Evolutionary conservation across 306 rosid species (phyloP).

Genomic region (Senna siamea): DNA sequence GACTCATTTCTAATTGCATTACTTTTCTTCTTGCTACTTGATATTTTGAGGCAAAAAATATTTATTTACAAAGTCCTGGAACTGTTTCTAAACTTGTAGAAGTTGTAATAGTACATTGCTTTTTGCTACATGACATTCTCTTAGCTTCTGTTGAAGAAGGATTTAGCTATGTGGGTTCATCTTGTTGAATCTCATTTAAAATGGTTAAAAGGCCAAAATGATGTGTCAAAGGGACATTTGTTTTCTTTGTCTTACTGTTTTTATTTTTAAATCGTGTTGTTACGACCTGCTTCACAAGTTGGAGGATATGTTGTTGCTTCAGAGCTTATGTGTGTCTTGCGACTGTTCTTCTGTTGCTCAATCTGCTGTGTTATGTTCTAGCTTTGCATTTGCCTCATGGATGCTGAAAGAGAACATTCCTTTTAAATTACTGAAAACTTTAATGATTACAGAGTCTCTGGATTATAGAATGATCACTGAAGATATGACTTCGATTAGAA

Average conservation of each 20-base stretch:
- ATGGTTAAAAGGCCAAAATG: background rate
- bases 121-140: background rate
- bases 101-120: background rate
- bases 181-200: slow-evolving; percentile 15
- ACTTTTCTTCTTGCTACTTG: slow-evolving; percentile 8
- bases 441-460: slow-evolving; percentile 3
- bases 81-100: background rate
- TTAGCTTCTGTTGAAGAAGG: background rate
- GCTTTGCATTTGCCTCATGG: slow-evolving; percentile 14
- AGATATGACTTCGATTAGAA: slow-evolving; percentile 18
- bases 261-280: background rate
- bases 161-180: background rate
- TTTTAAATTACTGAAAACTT: slow-evolving; percentile 2
- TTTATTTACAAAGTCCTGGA: slow-evolving; percentile 1
- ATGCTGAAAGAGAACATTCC: slow-evolving; percentile 2
- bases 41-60: background rate
- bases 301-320: slow-evolving; percentile 10
- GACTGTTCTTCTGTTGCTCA: slow-evolving; percentile 8
- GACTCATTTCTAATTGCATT: slow-evolving; percentile 1
- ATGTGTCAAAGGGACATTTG: background rate
- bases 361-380: slow-evolving; percentile 14
- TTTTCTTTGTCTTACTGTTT: background rate
- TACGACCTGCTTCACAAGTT: background rate
- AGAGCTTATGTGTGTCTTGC: slow-evolving; percentile 1
- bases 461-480: background rate